These are phyloP conservation scores for Osmanthus fragrans DNA, from an alignment of 257 asterid species.

Conservation along the genomic window DNA sequence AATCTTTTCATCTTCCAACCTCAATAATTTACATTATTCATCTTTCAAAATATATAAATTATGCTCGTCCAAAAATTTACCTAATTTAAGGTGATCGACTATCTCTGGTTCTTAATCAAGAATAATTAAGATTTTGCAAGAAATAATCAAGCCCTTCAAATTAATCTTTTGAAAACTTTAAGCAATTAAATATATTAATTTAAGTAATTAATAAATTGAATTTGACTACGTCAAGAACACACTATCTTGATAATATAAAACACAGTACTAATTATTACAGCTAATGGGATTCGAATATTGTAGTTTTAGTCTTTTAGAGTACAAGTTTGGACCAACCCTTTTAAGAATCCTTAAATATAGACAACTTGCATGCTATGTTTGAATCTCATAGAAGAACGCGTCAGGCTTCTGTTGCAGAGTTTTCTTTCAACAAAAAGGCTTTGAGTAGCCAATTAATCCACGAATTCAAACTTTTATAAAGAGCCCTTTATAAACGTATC, in stretches of 20 bases:
- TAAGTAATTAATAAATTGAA: no score
- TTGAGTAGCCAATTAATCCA: conserved; percentile 16
- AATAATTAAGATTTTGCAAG: not conserved
- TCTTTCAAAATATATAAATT: not conserved
- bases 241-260: not conserved
- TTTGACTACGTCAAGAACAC: conserved; percentile 28
- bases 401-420: not conserved
- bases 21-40: not conserved
- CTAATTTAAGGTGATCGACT: not conserved
- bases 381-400: conserved; percentile 22
- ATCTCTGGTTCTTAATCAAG: not conserved
- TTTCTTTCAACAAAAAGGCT: not conserved
- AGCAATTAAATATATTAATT: no score
- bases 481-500: conserved; percentile 9
- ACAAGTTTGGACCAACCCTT: conserved; percentile 30
- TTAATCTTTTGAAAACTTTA: no score
- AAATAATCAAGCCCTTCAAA: not conserved
- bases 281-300: conserved; percentile 25
- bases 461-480: conserved; percentile 7
- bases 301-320: conserved; percentile 26
- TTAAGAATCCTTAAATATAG: conserved; percentile 39
- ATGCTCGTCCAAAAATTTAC: not conserved
- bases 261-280: conserved; percentile 16
- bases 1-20: not conserved
- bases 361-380: conserved; percentile 46